Conservation (phyloP, 257 asterid genomes). For the Lycium ferocissimum region DNA sequence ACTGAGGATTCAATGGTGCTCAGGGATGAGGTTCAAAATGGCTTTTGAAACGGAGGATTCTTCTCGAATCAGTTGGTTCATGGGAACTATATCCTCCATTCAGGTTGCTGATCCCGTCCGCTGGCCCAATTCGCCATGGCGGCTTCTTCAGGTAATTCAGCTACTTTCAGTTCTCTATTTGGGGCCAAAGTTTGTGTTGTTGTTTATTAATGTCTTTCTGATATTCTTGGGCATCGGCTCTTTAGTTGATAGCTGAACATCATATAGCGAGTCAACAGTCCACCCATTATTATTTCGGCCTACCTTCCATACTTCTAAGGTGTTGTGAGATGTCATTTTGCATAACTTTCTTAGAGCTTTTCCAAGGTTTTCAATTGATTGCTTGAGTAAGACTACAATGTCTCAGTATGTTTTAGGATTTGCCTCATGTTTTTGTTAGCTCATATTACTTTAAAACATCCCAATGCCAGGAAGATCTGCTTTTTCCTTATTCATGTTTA, state of each 20-base stretch:
- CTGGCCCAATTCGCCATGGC: slow-evolving; percentile 77
- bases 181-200: neutral
- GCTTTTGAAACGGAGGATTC: slow-evolving; percentile 77
- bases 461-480: neutral
- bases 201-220: neutral
- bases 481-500: slow-evolving; percentile 5
- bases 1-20: slow-evolving; percentile 65
- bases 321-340: neutral
- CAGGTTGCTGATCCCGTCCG: slow-evolving; percentile 58
- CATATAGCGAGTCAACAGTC: slow-evolving; percentile 10
- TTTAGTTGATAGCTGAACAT: slow-evolving; percentile 21
- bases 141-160: slow-evolving; percentile 65
- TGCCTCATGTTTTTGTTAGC: neutral
- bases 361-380: slow-evolving; percentile 7
- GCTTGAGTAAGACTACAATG: neutral
- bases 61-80: slow-evolving; percentile 72
- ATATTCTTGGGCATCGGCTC: neutral
- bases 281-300: neutral
- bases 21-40: slow-evolving; percentile 78
- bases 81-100: slow-evolving; percentile 66
- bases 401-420: slow-evolving; percentile 17
- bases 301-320: neutral
- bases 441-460: neutral
- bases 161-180: slow-evolving; percentile 12
- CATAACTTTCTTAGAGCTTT: neutral